Percentiles rank a stretch among this genome's conserved stretches.
Evolutionary conservation across 1,139 yeast species (phyloP).

Genomic region (Pneumocystis canis): DNA sequence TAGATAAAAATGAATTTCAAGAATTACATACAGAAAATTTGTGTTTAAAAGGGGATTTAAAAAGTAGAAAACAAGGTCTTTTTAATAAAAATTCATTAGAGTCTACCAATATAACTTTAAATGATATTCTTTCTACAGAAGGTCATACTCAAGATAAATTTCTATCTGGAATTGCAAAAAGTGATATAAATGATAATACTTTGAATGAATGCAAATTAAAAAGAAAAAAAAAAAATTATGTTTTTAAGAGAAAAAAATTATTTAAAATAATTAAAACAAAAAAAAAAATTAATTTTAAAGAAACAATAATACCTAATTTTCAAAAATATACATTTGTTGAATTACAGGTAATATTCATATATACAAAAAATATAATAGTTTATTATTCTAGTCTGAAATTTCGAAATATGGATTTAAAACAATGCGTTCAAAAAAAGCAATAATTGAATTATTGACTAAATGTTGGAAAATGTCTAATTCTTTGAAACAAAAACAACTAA

Average conservation of each 20-base stretch:
- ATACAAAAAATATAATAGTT: background rate
- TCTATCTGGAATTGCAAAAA: background rate
- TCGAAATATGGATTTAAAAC: slow-evolving; percentile 9
- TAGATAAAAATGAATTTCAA: background rate
- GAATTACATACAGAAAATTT: background rate
- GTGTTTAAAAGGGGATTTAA: background rate
- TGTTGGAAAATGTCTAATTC: slow-evolving; percentile 6
- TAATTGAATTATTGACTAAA: slow-evolving; percentile 6
- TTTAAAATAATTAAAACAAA: background rate
- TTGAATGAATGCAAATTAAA: background rate
- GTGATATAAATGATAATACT: background rate
- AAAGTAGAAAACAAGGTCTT: background rate
- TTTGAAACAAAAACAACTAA: background rate
- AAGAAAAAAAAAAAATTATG: background rate
- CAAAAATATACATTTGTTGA: slow-evolving; percentile 2
- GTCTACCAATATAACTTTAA: background rate
- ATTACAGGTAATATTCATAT: slow-evolving; percentile 4
- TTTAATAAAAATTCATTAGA: background rate
- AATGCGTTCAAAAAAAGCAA: slow-evolving; percentile 5
- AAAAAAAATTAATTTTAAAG: background rate
- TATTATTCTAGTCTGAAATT: slow-evolving; percentile 5
- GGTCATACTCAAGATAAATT: background rate
- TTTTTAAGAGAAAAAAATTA: background rate
- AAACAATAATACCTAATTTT: slow-evolving; percentile 1
- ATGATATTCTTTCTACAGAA: background rate